Percentiles rank a stretch among this genome's conserved stretches.
phyloP scores from a whole-genome alignment of 768 basidiomycete species.

The Lactarius trivialis region DNA sequence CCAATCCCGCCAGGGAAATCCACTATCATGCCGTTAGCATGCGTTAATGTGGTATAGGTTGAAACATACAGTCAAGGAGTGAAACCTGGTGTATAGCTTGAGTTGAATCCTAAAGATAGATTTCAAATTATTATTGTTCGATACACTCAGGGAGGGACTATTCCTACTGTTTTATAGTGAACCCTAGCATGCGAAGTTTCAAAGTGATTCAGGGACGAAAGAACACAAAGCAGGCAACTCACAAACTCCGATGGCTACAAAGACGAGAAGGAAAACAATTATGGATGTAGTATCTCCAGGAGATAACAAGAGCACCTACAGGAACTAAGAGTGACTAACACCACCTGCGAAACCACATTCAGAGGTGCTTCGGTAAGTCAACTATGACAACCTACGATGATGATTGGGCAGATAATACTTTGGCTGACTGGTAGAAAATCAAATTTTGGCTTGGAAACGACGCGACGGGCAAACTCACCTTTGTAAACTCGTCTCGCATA shows the following conservation, averaged over 20 bases:
- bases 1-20: accelerated
- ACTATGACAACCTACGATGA: neutral
- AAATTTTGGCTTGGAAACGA: neutral
- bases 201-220: neutral
- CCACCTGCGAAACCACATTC: neutral
- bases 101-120: neutral
- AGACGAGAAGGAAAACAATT: too few relatives aligned
- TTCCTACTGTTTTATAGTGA: neutral
- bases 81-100: neutral
- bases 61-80: neutral
- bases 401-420: neutral
- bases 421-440: neutral
- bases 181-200: neutral
- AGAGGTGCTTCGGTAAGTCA: neutral
- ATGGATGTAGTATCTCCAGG: neutral
- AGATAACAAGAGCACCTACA: neutral
- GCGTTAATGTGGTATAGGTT: neutral
- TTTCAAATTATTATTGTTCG: too few relatives aligned
- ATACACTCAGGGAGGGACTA: neutral
- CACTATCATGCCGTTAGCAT: neutral
- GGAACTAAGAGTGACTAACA: neutral
- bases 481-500: neutral
- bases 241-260: neutral
- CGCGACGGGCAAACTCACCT: neutral
- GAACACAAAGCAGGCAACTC: neutral